Evolutionary conservation across 441 rosid genomes (phyloP).

Genomic region (Gossypium gossypioides): DNA sequence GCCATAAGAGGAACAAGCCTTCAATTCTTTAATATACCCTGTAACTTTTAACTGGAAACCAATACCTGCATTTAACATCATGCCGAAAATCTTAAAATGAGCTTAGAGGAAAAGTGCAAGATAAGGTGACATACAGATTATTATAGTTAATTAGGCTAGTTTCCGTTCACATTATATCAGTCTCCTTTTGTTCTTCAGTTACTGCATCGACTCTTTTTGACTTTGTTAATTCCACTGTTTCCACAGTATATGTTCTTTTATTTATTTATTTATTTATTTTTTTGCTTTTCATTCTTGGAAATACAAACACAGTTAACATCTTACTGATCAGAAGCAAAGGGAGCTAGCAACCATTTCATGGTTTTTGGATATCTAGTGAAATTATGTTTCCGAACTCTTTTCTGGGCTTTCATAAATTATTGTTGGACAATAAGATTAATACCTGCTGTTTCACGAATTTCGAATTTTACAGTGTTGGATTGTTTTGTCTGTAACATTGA

Average conservation of each 20-base stretch:
- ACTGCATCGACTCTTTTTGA: background rate
- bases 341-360: background rate
- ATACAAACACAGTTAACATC: background rate
- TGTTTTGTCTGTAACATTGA: too few species aligned
- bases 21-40: conserved; percentile 51
- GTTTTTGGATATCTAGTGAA: too few species aligned
- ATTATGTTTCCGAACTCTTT: too few species aligned
- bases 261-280: background rate
- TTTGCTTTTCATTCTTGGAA: background rate
- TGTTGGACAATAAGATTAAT: background rate
- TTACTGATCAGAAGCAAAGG: background rate
- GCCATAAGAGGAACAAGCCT: conserved; percentile 24
- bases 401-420: background rate
- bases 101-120: conserved; percentile 25
- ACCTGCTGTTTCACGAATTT: too few species aligned
- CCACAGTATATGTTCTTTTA: background rate
- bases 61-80: conserved; percentile 34
- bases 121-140: conserved; percentile 11
- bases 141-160: conserved; percentile 20
- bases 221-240: conserved; percentile 11
- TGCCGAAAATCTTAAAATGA: conserved; percentile 1
- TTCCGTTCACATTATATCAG: background rate
- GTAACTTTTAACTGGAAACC: conserved; percentile 34
- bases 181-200: background rate
- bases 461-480: too few species aligned